phyloP scores from a whole-genome alignment of 192 early-diverging fungal genomes.

The Pilaira anomala region DNA sequence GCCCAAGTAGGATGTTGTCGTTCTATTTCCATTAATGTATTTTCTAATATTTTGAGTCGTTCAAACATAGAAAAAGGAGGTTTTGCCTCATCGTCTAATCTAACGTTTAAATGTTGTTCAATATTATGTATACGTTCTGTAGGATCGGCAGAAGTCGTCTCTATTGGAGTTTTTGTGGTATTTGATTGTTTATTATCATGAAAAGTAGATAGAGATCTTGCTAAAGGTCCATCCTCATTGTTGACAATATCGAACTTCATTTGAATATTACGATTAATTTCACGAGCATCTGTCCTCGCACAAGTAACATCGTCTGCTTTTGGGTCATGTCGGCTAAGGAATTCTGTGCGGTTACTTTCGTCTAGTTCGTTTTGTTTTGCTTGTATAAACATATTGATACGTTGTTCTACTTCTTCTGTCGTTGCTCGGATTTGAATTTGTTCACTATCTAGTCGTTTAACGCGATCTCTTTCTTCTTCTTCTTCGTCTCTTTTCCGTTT shows the following conservation, averaged over 20 bases:
- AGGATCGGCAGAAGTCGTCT: constrained; percentile 27
- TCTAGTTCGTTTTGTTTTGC: constrained; percentile 38
- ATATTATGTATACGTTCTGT: constrained; percentile 70
- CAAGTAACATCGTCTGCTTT: constrained; percentile 45
- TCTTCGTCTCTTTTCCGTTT: constrained; percentile 27
- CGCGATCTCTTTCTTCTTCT: constrained; percentile 12
- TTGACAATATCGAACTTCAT: constrained; percentile 71
- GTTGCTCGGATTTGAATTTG: constrained; percentile 40
- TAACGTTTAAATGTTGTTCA: constrained; percentile 69
- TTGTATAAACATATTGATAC: constrained; percentile 36
- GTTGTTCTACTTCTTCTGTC: constrained; percentile 29
- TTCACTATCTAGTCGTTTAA: constrained; percentile 26
- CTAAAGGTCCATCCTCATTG: constrained; percentile 62
- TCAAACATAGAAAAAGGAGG: constrained; percentile 33
- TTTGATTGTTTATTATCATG: not conserved
- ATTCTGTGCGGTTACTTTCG: constrained; percentile 40
- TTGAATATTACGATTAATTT: constrained; percentile 72
- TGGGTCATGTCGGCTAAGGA: constrained; percentile 30
- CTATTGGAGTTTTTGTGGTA: not conserved
- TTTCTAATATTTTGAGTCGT: constrained; percentile 72
- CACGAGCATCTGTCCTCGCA: constrained; percentile 70
- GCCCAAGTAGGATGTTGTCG: constrained; percentile 76
- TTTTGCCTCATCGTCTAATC: constrained; percentile 46
- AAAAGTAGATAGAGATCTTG: constrained; percentile 44
- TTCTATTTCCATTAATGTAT: constrained; percentile 74